Percentiles rank a stretch among this genome's conserved stretches.
phyloP scores from a whole-genome alignment of 495 filamentous ascomycete species.

The Pyrenopolyporus hunteri region DNA sequence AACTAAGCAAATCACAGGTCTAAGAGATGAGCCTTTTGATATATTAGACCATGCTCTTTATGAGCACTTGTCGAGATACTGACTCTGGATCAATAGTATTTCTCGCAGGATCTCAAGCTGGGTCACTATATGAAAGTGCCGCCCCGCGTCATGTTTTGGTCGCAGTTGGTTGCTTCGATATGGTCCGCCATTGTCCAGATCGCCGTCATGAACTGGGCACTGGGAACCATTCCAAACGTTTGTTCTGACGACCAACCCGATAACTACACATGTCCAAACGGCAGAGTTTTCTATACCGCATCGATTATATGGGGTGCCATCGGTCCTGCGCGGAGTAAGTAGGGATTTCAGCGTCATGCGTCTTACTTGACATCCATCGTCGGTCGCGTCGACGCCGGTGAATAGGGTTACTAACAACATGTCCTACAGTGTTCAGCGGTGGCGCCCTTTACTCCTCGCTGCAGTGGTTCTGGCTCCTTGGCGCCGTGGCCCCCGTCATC shows the following conservation, averaged over 20 bases:
- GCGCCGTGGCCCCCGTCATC: slow-evolving; percentile 62
- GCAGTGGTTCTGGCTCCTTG: slow-evolving; percentile 72
- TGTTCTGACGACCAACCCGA: slow-evolving; percentile 63
- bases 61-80: neutral
- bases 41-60: neutral
- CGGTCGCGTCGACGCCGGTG: neutral
- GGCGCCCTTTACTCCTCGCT: slow-evolving; percentile 66
- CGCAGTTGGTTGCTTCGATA: slow-evolving; percentile 67
- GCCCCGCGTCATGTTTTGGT: slow-evolving; percentile 68
- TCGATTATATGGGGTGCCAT: slow-evolving; percentile 59
- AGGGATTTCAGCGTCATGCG: neutral
- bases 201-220: slow-evolving; percentile 69
- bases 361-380: neutral
- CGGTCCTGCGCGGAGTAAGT: slow-evolving; percentile 53
- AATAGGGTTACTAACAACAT: neutral
- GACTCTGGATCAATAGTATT: slow-evolving; percentile 32
- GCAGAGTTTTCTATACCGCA: slow-evolving; percentile 68
- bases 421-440: slow-evolving; percentile 58
- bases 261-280: slow-evolving; percentile 68
- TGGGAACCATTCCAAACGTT: slow-evolving; percentile 63
- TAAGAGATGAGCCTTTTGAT: neutral
- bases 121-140: slow-evolving; percentile 78
- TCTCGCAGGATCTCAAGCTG: slow-evolving; percentile 58
- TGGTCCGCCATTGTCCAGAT: slow-evolving; percentile 70
- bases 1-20: neutral